Evolutionary conservation across 768 basidiomycete genomes (phyloP).

Genomic region (Gelatoporia subvermispora): DNA sequence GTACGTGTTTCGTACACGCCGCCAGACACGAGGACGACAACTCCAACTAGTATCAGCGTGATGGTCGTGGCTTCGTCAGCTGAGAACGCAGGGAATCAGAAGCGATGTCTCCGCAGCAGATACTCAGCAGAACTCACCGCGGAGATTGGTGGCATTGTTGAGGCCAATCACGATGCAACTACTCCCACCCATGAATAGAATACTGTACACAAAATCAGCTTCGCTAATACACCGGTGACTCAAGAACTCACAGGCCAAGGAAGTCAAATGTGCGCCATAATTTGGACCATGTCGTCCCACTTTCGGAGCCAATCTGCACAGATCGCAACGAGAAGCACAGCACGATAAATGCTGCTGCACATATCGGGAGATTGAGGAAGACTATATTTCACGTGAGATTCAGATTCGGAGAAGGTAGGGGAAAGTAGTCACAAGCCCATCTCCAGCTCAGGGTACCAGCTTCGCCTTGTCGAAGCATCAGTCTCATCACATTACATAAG

Average conservation of each 20-base stretch:
- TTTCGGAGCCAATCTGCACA: conserved; percentile 42
- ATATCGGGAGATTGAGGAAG: conserved; percentile 79
- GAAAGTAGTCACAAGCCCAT: conserved; percentile 70
- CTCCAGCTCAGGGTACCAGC: conserved; percentile 55
- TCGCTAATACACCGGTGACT: background rate
- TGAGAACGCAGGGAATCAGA: conserved; percentile 26
- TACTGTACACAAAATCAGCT: conserved; percentile 33
- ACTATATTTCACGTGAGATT: conserved; percentile 37
- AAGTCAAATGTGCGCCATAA: conserved; percentile 67
- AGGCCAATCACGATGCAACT: conserved; percentile 74
- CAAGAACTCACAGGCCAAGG: conserved; percentile 59
- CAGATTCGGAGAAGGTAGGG: conserved; percentile 2
- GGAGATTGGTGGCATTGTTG: conserved; percentile 62
- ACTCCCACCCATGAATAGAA: conserved; percentile 72
- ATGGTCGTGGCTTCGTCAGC: conserved; percentile 64
- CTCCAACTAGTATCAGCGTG: conserved; percentile 51
- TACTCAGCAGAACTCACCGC: conserved; percentile 48
- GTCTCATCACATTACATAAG: no score
- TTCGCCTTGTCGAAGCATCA: no score
- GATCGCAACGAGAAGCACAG: conserved; percentile 56
- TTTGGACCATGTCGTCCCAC: conserved; percentile 50
- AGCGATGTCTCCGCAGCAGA: conserved; percentile 5
- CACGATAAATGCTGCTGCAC: conserved; percentile 52
- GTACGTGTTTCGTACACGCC: conserved; percentile 67
- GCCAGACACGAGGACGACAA: conserved; percentile 48